Conservation (phyloP, 345 rosid species). For the Eucalyptus rudis region DNA sequence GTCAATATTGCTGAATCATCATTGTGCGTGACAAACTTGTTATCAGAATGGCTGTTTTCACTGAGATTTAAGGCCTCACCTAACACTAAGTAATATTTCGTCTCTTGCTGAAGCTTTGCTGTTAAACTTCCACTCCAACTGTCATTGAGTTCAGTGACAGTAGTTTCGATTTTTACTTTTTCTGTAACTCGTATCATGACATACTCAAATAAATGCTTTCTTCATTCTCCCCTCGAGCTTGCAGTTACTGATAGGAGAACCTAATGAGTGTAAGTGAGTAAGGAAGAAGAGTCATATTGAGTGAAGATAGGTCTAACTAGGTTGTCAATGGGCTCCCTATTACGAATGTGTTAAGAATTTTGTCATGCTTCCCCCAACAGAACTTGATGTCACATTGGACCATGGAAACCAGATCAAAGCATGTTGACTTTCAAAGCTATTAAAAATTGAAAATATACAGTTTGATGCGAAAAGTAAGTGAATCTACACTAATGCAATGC, state of each 20-base stretch:
- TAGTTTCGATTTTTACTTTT: neutral
- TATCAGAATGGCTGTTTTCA: neutral
- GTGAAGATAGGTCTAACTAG: neutral
- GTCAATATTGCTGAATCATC: neutral
- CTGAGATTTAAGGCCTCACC: neutral
- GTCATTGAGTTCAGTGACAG: neutral
- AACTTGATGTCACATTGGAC: neutral
- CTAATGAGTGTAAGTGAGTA: neutral
- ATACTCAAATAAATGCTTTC: neutral
- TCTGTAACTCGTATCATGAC: neutral
- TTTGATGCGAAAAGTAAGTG: neutral
- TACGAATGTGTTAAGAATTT: neutral
- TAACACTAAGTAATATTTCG: neutral
- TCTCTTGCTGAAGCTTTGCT: neutral
- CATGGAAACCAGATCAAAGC: neutral
- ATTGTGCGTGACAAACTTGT: neutral
- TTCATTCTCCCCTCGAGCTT: neutral
- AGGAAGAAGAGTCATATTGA: neutral
- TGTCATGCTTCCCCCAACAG: neutral
- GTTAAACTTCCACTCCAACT: neutral
- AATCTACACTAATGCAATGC: neutral
- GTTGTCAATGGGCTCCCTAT: neutral
- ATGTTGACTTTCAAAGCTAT: neutral
- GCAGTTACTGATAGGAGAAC: neutral
- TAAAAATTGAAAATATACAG: neutral